Conservation (phyloP, 257 asterid species). For the Cinchona pubescens region DNA sequence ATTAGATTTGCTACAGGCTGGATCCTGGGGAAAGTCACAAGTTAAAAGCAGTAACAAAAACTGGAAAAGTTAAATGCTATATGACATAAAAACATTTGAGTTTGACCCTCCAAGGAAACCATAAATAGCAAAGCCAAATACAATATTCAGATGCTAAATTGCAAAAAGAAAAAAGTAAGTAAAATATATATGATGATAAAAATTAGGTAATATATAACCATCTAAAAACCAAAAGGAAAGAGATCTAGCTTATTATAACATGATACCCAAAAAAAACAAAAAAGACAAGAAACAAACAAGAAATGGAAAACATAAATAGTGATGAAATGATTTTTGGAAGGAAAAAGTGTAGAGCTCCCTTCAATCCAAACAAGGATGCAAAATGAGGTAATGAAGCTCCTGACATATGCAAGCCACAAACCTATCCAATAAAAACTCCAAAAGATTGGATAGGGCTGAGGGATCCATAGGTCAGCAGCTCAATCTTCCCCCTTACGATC, state of each 20-base stretch:
- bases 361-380: conserved; percentile 81
- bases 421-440: conserved; percentile 32
- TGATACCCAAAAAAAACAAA: not conserved
- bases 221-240: not conserved
- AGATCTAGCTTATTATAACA: not conserved
- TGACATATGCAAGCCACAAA: conserved; percentile 79
- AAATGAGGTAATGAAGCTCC: conserved; percentile 66
- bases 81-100: no score
- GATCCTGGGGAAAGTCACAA: conserved; percentile 20
- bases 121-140: conserved; percentile 37
- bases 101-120: conserved; percentile 31
- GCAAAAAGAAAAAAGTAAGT: conserved; percentile 8
- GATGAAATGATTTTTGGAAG: no score
- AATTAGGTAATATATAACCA: not conserved
- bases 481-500: conserved; percentile 53
- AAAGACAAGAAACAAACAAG: conserved; percentile 8
- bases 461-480: conserved; percentile 88
- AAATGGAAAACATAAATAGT: not conserved
- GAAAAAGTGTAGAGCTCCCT: conserved; percentile 77
- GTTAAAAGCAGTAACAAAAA: not conserved
- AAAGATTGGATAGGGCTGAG: conserved; percentile 55
- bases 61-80: not conserved
- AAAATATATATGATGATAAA: not conserved
- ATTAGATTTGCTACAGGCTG: not conserved
- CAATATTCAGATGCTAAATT: conserved; percentile 26